Evolutionary conservation across 2,329 filamentous ascomycete genomes (phyloP), one percentile per base, ranked within the genome.

Genomic region (Trichoderma brevicompactum): DNA sequence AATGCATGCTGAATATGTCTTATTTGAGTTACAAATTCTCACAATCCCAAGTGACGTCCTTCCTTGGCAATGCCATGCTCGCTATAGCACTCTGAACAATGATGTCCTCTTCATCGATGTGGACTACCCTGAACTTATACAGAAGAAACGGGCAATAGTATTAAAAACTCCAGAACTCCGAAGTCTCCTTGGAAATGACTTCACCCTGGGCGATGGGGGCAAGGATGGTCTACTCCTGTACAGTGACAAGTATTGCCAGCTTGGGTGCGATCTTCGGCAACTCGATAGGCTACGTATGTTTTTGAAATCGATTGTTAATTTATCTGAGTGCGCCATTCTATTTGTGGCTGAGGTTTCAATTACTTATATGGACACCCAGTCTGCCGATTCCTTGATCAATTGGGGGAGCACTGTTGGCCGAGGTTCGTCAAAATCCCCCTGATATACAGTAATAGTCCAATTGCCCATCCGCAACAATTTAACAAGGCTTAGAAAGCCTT

Each of bases 261-360:
- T 96, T 58, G 92, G 91, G 5, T 96, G 92, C 72, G 92, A 97
- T 76, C 79, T 97, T 43, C 85, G 89, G 40, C 83, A 94, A 61
- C 80, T 93, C 5, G 73, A 80, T 23, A 81, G 79, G 15, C 80
- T 97, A 9, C 81, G 89, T 65, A 73, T 79, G 6, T 81, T 86
- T 4, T 78, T 97, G 28, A 82, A 82, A 17, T 78, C 78, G 10
- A 81, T 89, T 50, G 74, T 92, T 2, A 80, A 89, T 44, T 74
- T 89, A 15, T 74, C 82, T 1, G 79, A 85, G 7, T 87, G 85
- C 66, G 81, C 84, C 2, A 84, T 97, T 2, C 80, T 97, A 28
- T 96, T 95, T 71, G 85, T 93, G 32, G 93, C 93, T 0, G 94
- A 98, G 77, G 93, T 97, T 13, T 96, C 93, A 3, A 86, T 96